phyloP scores from a whole-genome alignment of 805 yeast genomes.

The Nadsonia fulvescens region DNA sequence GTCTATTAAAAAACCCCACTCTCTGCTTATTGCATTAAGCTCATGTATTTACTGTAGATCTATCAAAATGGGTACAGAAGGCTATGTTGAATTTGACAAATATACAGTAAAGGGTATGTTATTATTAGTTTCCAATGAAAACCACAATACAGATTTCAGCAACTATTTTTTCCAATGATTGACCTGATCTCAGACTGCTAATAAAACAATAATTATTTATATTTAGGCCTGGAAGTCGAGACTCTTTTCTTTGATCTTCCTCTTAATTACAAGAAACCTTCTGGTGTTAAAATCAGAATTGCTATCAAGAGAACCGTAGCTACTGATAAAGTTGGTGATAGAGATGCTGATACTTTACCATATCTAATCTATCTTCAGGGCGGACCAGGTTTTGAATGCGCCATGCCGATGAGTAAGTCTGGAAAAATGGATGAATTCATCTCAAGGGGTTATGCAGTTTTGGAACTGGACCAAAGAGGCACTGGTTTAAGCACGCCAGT shows the following conservation, averaged over 20 bases:
- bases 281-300: not conserved
- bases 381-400: slow-evolving; percentile 7
- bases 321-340: not conserved
- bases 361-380: slow-evolving; percentile 5
- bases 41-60: no score
- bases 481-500: slow-evolving; percentile 36
- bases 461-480: slow-evolving; percentile 42
- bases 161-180: no score
- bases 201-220: slow-evolving; percentile 2
- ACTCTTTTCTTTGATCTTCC: slow-evolving; percentile 4
- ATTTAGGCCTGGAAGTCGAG: slow-evolving; percentile 3
- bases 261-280: slow-evolving; percentile 3
- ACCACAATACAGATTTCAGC: no score
- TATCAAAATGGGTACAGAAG: no score
- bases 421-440: slow-evolving; percentile 23
- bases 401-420: slow-evolving; percentile 21
- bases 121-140: no score
- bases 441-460: slow-evolving; percentile 25
- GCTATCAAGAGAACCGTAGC: slow-evolving; percentile 4
- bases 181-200: no score
- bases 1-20: no score
- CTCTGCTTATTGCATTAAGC: no score
- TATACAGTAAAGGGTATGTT: no score
- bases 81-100: no score
- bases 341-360: slow-evolving; percentile 1